phyloP scores from a whole-genome alignment of 306 rosid species.

The Cucurbita argyrosperma region DNA sequence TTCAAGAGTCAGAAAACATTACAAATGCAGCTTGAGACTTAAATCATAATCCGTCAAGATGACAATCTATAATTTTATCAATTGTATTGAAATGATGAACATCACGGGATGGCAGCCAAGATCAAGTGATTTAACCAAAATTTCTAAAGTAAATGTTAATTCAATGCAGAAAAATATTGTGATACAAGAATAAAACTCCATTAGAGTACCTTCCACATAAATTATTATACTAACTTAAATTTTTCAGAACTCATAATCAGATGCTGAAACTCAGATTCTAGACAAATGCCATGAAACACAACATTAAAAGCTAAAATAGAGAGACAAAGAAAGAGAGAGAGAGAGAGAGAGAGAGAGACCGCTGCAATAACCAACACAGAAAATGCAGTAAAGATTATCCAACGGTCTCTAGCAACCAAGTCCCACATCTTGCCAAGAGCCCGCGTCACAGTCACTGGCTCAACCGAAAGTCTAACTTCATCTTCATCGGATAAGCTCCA shows the following conservation, averaged over 20 bases:
- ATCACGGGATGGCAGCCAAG: background rate
- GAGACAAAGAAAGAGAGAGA: background rate
- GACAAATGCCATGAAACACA: background rate
- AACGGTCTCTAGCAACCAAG: slow-evolving; percentile 61
- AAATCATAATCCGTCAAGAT: background rate
- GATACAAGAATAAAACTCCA: background rate
- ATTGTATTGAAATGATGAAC: background rate
- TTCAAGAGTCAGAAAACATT: background rate
- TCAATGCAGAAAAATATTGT: background rate
- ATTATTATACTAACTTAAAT: background rate
- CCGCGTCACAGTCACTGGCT: slow-evolving; percentile 64
- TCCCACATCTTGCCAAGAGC: slow-evolving; percentile 78
- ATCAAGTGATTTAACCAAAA: background rate
- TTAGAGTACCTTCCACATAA: background rate
- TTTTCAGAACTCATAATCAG: background rate
- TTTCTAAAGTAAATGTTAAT: background rate
- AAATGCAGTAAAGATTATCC: slow-evolving; percentile 72
- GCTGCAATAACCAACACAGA: slow-evolving; percentile 67
- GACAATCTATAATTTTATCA: background rate
- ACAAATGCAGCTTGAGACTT: background rate
- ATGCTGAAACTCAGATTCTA: background rate
- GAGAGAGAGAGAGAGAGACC: slow-evolving; percentile 14
- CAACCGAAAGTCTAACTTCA: slow-evolving; percentile 23
- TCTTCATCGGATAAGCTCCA: slow-evolving; percentile 56
- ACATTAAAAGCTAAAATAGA: background rate